These are phyloP conservation scores for Suillus tomentosus DNA, from an alignment of 768 basidiomycete species.

Conservation along the genomic window DNA sequence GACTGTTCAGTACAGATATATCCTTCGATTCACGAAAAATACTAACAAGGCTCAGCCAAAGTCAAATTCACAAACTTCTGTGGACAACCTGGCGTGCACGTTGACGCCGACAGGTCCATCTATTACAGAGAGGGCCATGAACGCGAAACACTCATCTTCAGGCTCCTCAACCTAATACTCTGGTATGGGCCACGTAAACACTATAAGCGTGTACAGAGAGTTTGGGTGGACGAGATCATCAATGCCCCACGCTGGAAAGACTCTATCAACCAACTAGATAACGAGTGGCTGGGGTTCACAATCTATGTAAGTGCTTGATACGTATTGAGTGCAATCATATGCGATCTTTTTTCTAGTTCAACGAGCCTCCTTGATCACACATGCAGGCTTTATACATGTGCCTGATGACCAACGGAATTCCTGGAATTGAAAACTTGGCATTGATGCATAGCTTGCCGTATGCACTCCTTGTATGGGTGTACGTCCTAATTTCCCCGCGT, in stretches of 20 bases:
- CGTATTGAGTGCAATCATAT: slow-evolving; percentile 1
- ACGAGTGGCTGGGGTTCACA: slow-evolving; percentile 53
- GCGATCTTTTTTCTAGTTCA: slow-evolving; percentile 21
- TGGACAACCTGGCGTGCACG: slow-evolving; percentile 39
- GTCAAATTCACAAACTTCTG: slow-evolving; percentile 38
- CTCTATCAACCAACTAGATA: slow-evolving; percentile 43
- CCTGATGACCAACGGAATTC: slow-evolving; percentile 13
- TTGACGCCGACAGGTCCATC: slow-evolving; percentile 32
- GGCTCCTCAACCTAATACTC: slow-evolving; percentile 38
- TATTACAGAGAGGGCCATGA: slow-evolving; percentile 13
- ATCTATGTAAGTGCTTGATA: slow-evolving; percentile 30
- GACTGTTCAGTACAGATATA: slow-evolving; percentile 10
- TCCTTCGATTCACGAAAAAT: slow-evolving; percentile 12
- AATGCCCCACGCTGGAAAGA: slow-evolving; percentile 40
- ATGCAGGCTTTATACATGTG: slow-evolving; percentile 28
- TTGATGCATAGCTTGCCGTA: slow-evolving; percentile 38
- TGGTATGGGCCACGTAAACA: slow-evolving; percentile 51
- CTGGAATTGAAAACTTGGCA: slow-evolving; percentile 32
- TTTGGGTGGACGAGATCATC: slow-evolving; percentile 48
- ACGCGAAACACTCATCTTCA: slow-evolving; percentile 38
- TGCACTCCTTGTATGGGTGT: slow-evolving; percentile 35
- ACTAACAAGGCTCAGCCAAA: slow-evolving; percentile 18
- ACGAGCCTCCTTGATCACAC: neutral
- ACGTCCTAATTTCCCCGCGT: slow-evolving; percentile 6
- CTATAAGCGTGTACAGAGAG: slow-evolving; percentile 38